A percentile compares a stretch with the other conserved stretches of the same genome.
These are phyloP conservation scores for Yarrowia osloensis DNA, from an alignment of 805 yeast genomes.

Conservation along the genomic window DNA sequence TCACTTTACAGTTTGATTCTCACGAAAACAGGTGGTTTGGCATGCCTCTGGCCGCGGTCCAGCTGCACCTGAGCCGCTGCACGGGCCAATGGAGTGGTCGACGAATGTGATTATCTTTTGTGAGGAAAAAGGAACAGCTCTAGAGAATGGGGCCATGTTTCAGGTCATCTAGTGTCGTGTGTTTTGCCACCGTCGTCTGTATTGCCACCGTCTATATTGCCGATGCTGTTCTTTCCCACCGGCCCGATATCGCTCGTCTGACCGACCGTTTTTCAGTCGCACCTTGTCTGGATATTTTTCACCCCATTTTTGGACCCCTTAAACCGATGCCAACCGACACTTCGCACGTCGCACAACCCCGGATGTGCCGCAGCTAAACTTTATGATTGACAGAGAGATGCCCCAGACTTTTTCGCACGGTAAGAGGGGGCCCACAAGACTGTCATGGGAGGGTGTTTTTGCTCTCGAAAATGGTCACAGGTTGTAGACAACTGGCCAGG, in stretches of 20 bases:
- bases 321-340: background rate
- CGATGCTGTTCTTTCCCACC: background rate
- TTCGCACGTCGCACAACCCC: background rate
- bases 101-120: constrained; percentile 15
- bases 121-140: background rate
- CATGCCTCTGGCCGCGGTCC: background rate
- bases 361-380: constrained; percentile 11
- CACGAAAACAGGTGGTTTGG: constrained; percentile 10
- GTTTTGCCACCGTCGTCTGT: too few species aligned
- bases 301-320: background rate
- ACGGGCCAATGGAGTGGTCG: constrained; percentile 15
- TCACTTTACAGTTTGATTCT: constrained; percentile 14
- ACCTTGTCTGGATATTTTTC: background rate
- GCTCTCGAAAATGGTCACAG: background rate
- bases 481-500: background rate
- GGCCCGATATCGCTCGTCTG: constrained; percentile 8
- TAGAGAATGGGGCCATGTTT: background rate
- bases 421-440: background rate
- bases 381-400: background rate
- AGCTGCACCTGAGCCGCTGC: background rate
- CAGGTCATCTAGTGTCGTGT: background rate
- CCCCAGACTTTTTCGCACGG: constrained; percentile 11
- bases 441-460: background rate
- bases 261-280: background rate
- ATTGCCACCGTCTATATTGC: too few species aligned